Evolutionary conservation across 768 basidiomycete species (phyloP).

Genomic region (Sutorius australiensis): DNA sequence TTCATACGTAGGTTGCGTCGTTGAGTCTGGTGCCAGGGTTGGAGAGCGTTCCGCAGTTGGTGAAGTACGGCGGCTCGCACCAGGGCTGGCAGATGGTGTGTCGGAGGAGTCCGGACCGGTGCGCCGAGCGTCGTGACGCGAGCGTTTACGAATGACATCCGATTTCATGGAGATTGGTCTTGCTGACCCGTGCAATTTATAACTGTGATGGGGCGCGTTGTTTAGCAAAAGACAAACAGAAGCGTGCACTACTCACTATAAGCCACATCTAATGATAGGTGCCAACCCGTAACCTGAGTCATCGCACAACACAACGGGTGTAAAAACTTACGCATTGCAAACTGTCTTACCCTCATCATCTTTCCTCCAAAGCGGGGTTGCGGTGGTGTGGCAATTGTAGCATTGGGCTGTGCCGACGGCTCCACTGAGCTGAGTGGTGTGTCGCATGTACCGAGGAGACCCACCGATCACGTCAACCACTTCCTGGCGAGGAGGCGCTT

Average conservation of each 20-base stretch:
- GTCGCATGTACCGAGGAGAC: slow-evolving; percentile 34
- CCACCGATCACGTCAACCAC: slow-evolving; percentile 70
- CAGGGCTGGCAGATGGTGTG: slow-evolving; percentile 73
- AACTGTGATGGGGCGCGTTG: slow-evolving; percentile 34
- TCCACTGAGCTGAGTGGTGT: slow-evolving; percentile 29
- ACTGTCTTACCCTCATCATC: slow-evolving; percentile 90
- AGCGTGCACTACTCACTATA: slow-evolving; percentile 50
- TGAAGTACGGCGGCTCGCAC: slow-evolving; percentile 68
- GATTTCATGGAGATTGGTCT: slow-evolving; percentile 91
- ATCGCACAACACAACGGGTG: slow-evolving; percentile 2
- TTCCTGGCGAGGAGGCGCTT: slow-evolving; percentile 62
- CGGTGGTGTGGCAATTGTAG: slow-evolving; percentile 87
- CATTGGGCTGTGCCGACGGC: slow-evolving; percentile 61
- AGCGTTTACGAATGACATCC: slow-evolving; percentile 84
- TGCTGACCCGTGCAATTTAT: slow-evolving; percentile 81
- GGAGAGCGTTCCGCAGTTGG: slow-evolving; percentile 60
- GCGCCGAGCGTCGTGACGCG: slow-evolving; percentile 74
- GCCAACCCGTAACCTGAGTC: slow-evolving; percentile 9
- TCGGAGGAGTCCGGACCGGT: slow-evolving; percentile 51
- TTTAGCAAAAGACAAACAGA: slow-evolving; percentile 6
- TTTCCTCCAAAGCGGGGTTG: slow-evolving; percentile 86
- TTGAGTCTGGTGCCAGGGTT: slow-evolving; percentile 67
- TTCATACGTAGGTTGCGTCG: slow-evolving; percentile 54
- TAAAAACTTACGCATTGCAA: slow-evolving; percentile 78
- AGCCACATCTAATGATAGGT: slow-evolving; percentile 54